phyloP scores from a whole-genome alignment of 192 early-diverging fungal genomes.

The Dispira parvispora region DNA sequence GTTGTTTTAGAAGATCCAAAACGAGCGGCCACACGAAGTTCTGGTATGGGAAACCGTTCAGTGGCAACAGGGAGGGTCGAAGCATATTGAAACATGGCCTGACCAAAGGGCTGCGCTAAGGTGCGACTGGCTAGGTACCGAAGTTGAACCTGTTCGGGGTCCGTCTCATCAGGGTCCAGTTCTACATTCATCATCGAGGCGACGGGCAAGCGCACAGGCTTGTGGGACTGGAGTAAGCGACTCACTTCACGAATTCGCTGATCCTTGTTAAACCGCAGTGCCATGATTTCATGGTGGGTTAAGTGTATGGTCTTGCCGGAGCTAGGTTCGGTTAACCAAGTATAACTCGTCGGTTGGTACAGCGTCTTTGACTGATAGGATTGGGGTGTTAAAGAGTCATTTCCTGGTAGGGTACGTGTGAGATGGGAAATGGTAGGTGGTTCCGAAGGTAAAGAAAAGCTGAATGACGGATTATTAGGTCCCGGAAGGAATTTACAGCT shows the following conservation, averaged over 20 bases:
- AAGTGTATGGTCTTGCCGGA: not conserved
- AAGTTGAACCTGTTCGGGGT: constrained; percentile 31
- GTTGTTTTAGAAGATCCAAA: constrained; percentile 28
- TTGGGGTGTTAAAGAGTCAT: not conserved
- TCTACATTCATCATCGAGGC: constrained; percentile 14
- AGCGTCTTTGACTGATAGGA: not conserved
- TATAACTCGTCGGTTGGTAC: not conserved
- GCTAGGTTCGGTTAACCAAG: constrained; percentile 10
- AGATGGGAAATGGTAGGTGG: too few relatives aligned
- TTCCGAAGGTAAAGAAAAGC: too few relatives aligned
- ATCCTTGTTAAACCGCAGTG: constrained; percentile 35
- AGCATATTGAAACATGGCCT: constrained; percentile 41
- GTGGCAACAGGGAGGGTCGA: constrained; percentile 27
- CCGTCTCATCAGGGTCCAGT: constrained; percentile 21
- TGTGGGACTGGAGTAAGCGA: constrained; percentile 26
- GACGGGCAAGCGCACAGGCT: constrained; percentile 15
- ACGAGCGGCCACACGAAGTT: constrained; percentile 30
- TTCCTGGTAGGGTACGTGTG: not conserved
- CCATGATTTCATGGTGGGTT: constrained; percentile 29
- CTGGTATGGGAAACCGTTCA: constrained; percentile 38
- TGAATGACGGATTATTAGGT: too few relatives aligned
- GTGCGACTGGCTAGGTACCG: constrained; percentile 25
- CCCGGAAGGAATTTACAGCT: too few relatives aligned
- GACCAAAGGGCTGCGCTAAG: constrained; percentile 38
- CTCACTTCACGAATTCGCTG: constrained; percentile 33